Conservation (phyloP, 129 eudicot genomes). For the Kitagawia praeruptora region DNA sequence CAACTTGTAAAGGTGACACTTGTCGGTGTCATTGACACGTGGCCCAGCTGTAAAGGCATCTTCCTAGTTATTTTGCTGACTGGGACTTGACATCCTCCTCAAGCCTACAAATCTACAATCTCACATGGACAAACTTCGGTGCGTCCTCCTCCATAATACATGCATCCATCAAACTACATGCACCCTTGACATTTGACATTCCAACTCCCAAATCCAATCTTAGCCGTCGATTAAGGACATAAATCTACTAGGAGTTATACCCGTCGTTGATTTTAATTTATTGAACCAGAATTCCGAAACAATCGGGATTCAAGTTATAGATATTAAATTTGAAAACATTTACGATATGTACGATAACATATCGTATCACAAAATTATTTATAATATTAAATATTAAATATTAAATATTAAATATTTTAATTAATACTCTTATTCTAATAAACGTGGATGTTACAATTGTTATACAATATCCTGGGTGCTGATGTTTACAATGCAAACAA, state of each 20-base stretch:
- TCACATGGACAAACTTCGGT: not conserved
- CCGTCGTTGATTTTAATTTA: no score
- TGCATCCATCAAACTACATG: not conserved
- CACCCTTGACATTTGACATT: not conserved
- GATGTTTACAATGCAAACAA: not conserved
- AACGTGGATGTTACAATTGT: no score
- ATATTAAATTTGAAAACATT: no score
- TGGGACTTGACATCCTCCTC: not conserved
- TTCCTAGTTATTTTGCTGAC: not conserved
- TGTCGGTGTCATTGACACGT: not conserved
- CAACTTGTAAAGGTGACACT: not conserved
- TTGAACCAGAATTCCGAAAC: no score
- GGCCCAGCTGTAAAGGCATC: not conserved
- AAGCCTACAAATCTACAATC: not conserved
- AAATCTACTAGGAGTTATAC: no score
- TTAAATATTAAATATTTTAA: no score
- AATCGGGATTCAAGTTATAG: no score
- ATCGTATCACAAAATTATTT: no score
- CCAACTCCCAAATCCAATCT: not conserved
- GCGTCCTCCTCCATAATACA: not conserved
- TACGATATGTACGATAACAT: no score
- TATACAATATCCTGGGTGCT: no score
- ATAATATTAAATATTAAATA: no score
- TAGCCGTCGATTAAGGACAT: not conserved
- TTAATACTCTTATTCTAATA: no score